Evolutionary conservation across 768 basidiomycete species (phyloP).

Genomic region (Serendipita sp.): DNA sequence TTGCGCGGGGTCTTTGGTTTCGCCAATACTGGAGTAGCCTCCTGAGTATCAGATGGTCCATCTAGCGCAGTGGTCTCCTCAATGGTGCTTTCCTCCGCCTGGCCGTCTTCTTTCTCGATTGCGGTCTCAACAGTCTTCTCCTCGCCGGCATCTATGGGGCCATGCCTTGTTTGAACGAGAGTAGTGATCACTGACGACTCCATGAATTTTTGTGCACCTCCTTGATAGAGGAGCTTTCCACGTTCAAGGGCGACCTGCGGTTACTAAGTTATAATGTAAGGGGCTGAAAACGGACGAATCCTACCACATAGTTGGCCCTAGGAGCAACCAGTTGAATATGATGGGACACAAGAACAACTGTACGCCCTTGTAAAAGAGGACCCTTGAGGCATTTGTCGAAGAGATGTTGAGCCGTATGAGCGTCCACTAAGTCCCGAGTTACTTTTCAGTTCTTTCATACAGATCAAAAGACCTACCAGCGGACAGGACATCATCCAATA

Average conservation of each 20-base stretch:
- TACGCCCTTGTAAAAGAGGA: slow-evolving; percentile 58
- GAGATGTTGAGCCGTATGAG: slow-evolving; percentile 68
- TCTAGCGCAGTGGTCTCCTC: slow-evolving; percentile 10
- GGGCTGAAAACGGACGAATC: slow-evolving; percentile 5
- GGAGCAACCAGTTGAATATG: slow-evolving; percentile 79
- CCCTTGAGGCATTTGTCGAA: slow-evolving; percentile 66
- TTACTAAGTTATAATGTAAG: slow-evolving; percentile 14
- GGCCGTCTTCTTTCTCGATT: slow-evolving; percentile 11
- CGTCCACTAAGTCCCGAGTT: slow-evolving; percentile 45
- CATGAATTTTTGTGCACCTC: slow-evolving; percentile 45
- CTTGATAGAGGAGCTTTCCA: slow-evolving; percentile 62
- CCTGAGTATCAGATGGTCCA: slow-evolving; percentile 7
- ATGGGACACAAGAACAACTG: slow-evolving; percentile 82
- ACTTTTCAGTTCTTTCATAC: background rate
- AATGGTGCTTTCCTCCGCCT: slow-evolving; percentile 13
- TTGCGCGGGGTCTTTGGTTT: slow-evolving; percentile 54
- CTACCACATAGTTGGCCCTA: slow-evolving; percentile 62
- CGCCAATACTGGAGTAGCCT: slow-evolving; percentile 5
- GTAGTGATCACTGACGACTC: slow-evolving; percentile 46
- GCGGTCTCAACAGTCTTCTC: slow-evolving; percentile 1
- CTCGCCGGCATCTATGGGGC: background rate
- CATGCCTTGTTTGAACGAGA: slow-evolving; percentile 42
- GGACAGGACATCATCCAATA: slow-evolving; percentile 69
- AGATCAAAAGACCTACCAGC: slow-evolving; percentile 20
- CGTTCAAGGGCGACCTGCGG: slow-evolving; percentile 42